phyloP scores from a whole-genome alignment of 169 alveolate species.

The Eimeria acervulina region DNA sequence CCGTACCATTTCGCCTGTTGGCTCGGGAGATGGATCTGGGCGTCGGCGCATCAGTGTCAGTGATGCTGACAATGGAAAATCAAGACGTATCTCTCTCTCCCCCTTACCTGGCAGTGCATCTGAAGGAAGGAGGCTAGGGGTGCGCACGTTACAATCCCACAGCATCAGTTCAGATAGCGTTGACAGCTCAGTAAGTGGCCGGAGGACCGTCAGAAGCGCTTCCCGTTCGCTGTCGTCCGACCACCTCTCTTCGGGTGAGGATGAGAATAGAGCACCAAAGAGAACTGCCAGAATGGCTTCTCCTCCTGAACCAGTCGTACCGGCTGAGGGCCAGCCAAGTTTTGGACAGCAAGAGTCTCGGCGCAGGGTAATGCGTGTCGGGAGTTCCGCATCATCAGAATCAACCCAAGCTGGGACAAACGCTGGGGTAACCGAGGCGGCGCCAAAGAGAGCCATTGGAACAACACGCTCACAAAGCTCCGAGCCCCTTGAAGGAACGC shows the following conservation, averaged over 20 bases:
- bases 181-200: slow-evolving; percentile 2
- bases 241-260: slow-evolving; percentile 3
- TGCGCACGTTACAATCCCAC: slow-evolving; percentile 31
- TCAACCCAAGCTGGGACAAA: slow-evolving; percentile 5
- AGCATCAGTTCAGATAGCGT: slow-evolving; percentile 47
- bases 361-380: slow-evolving; percentile 60
- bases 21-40: background rate
- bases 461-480: background rate
- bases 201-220: slow-evolving; percentile 62
- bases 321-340: background rate
- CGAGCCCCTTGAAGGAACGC: slow-evolving; percentile 8
- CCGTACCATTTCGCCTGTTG: slow-evolving; percentile 72
- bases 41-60: slow-evolving; percentile 61
- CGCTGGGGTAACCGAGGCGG: background rate
- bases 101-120: slow-evolving; percentile 36
- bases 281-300: slow-evolving; percentile 41
- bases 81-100: slow-evolving; percentile 56
- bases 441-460: slow-evolving; percentile 47
- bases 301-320: background rate
- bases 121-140: slow-evolving; percentile 7
- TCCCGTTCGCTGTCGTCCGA: slow-evolving; percentile 1
- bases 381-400: slow-evolving; percentile 10
- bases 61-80: slow-evolving; percentile 2
- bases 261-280: slow-evolving; percentile 7
- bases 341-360: slow-evolving; percentile 1